These are phyloP conservation scores for Leptomonas pyrrhocoris DNA, from an alignment of 208 protist species.

Conservation along the genomic window DNA sequence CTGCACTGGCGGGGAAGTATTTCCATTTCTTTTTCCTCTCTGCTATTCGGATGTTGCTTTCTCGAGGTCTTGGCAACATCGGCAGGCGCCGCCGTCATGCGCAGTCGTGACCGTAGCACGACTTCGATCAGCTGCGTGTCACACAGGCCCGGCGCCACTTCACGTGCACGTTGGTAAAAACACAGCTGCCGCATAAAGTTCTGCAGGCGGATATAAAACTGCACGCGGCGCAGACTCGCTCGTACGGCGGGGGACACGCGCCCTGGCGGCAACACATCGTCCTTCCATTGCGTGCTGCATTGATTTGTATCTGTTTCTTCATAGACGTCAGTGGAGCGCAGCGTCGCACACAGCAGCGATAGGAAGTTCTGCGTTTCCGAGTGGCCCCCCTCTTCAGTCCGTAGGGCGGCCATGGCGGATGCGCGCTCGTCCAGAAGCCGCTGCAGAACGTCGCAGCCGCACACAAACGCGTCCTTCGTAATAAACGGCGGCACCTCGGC, in stretches of 20 bases:
- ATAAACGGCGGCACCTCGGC: conserved; percentile 23
- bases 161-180: background rate
- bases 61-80: background rate
- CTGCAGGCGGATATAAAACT: conserved; percentile 27
- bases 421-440: background rate
- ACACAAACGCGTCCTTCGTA: conserved; percentile 6
- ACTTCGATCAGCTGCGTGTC: conserved; percentile 9
- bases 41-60: background rate
- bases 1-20: background rate
- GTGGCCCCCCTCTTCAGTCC: background rate
- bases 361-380: background rate
- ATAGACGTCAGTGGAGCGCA: background rate
- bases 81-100: background rate
- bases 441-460: conserved; percentile 18
- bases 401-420: background rate
- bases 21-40: background rate
- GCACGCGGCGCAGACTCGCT: conserved; percentile 1
- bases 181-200: conserved; percentile 12
- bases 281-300: too few species aligned
- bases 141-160: background rate
- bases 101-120: conserved; percentile 14
- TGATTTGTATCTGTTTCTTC: too few species aligned
- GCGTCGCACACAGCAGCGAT: background rate
- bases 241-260: conserved; percentile 4
- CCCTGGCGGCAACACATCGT: background rate